Evolutionary conservation across 495 filamentous ascomycete genomes (phyloP), one percentile per base, ranked within the genome.

Genomic region (Podospora fimiseda): DNA sequence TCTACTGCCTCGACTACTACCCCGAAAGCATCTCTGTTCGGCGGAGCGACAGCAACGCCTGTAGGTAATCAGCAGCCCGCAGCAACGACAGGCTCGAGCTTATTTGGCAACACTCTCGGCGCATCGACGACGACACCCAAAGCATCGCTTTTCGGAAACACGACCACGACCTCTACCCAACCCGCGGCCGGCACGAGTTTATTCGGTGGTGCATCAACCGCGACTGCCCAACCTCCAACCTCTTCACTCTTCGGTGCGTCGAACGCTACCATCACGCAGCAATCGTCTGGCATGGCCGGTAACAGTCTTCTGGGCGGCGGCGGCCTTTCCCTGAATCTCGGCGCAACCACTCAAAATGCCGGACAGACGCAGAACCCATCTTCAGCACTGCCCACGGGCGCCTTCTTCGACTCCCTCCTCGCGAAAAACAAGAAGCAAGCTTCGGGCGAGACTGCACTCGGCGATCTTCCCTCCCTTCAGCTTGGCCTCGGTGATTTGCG

Each of bases 391-490:
- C 48, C 69, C 15, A 73, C 70, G 0, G 71, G 66, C 43, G 88
- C 88, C 1, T 93, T 91, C 63, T 96, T 95, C 70, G 89, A 95
- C 64, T 89, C 84, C 56, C 71, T 96, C 19, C 72, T 95, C 11
- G 87, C 92, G 58, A 85, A 86, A 54, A 88, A 86, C 62, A 77
- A 77, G 63, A 85, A 85, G 64, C 74, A 81, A 52, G 76, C 72
- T 18, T 70, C 77, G 60, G 81, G 75, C 40, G 72, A 73, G 51
- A 74, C 70, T 14, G 67, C 70, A 9, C 67, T 79, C 49, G 78
- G 79, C 16, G 78, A 84, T 37, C 75, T 87, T 21, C 84, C 84
- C 13, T 79, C 77, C 52, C 70, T 96, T 49, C 89, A 95, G 66
- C 75, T 95, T 39, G 89, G 90, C 5, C 73, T 96, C 14, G 86